Evolutionary conservation across 1,139 yeast species (phyloP), one percentile per base, ranked within the genome.

Genomic region (Eremothecium cymbalariae): DNA sequence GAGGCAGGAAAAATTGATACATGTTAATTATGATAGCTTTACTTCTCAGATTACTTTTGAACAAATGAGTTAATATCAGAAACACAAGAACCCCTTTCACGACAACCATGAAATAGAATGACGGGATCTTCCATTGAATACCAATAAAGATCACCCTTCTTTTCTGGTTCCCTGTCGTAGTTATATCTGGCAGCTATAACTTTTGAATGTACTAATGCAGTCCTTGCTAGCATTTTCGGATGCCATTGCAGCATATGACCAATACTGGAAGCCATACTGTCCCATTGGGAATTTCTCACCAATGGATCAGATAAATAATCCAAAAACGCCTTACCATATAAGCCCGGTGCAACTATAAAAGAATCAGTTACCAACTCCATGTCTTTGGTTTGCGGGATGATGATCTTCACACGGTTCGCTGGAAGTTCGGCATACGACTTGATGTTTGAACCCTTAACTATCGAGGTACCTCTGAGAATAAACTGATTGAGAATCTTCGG

Each of bases 161-260:
- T 50, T 34, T 59, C 51, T 36, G 48, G 39, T n/a, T 28, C n/a
- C 19, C 23, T 15, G 32, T 32, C 21, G 15, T 49, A 59, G 23
- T 62, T 54, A 37, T 67, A 68, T 12, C 62, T 48, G 18, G 78
- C 61, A 9, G 72, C 68, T 32, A 77, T 65, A n/a, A 68, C 57
- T 45, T 74, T 67, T 27, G 75, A 64, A 5, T 85, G 83, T 1
- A 90, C 71, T 8, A 88, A 59, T 0, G 85, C 81, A 4, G 93
- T 67, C 49, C 75, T 79, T 36, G 81, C 70, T 46, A 88, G 67
- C 25, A 80, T 63, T 32, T 71, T 72, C 8, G 95, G 94, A 55
- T 90, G 98, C 98, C 97, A 90, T 57, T 85, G 95, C 44, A 86
- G 64, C 24, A 85, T 65, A 56, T 90, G 97, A 16, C 85, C 74